A percentile compares a stretch with the other conserved stretches of the same genome.
phyloP scores from a whole-genome alignment of 139 green algal genomes.

The Chlorella sorokiniana region DNA sequence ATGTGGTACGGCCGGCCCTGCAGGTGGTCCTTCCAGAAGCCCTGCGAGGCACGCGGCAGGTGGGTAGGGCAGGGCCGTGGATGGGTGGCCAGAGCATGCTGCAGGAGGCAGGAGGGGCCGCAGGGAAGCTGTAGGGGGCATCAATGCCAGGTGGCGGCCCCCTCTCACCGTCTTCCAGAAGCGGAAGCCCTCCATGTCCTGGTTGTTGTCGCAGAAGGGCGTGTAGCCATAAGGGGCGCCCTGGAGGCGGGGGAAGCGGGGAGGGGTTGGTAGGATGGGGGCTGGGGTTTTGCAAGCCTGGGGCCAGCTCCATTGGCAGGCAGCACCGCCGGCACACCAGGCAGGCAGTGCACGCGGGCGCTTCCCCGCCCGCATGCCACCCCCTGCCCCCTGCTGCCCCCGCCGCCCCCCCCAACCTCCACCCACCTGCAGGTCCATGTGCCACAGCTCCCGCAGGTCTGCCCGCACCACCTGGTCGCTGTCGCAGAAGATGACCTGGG shows the following conservation, averaged over 20 bases:
- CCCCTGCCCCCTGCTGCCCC: too few species aligned
- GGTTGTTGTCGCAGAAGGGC: constrained; percentile 98
- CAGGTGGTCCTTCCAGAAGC: constrained; percentile 97
- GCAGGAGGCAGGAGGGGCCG: not conserved
- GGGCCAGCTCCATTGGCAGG: too few species aligned
- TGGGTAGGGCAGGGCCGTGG: not conserved
- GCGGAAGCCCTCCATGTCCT: constrained; percentile 94
- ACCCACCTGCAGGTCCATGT: constrained; percentile 88
- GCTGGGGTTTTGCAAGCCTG: too few species aligned
- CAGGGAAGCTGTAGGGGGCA: not conserved
- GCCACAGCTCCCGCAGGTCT: constrained; percentile 90
- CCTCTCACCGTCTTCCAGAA: constrained; percentile 90
- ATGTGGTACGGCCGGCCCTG: constrained; percentile 97
- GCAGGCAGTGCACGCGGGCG: too few species aligned
- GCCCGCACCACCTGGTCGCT: constrained; percentile 93
- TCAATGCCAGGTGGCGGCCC: not conserved
- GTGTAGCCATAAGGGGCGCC: constrained; percentile 94
- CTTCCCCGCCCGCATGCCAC: too few species aligned
- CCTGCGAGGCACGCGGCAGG: constrained; percentile 40
- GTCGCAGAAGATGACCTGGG: constrained; percentile 95
- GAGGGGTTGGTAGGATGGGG: too few species aligned
- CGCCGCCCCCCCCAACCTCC: not conserved
- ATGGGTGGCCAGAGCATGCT: not conserved
- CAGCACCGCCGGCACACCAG: too few species aligned
- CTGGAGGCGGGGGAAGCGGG: constrained; percentile 35